Evolutionary conservation across 257 asterid genomes (phyloP).

Genomic region (Plantago major): DNA sequence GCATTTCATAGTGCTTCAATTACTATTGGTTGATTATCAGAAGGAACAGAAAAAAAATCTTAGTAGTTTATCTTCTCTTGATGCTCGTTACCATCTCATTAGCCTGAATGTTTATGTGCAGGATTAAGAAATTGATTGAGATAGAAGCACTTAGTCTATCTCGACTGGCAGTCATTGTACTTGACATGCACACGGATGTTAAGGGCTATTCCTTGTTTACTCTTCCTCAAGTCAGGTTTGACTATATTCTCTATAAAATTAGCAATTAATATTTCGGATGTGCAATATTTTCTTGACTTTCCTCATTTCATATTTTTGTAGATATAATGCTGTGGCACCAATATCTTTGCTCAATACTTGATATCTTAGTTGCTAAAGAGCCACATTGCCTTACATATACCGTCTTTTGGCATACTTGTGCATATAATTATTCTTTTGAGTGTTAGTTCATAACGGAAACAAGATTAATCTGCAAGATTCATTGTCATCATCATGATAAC

Average conservation of each 20-base stretch:
- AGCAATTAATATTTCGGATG: no score
- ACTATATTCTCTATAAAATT: neutral
- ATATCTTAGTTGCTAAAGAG: no score
- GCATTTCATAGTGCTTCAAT: conserved; percentile 9
- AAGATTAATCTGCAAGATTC: no score
- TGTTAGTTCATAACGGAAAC: neutral
- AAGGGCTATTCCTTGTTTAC: conserved; percentile 91
- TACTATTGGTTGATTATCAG: conserved; percentile 3
- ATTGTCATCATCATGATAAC: no score
- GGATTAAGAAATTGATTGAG: conserved; percentile 87
- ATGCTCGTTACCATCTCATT: conserved; percentile 1
- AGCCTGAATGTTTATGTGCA: conserved; percentile 25
- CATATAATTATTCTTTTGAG: neutral
- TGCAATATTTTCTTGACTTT: neutral
- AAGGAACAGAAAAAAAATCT: neutral
- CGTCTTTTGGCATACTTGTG: neutral
- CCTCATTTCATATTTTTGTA: neutral
- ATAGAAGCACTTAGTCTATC: conserved; percentile 78
- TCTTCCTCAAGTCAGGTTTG: conserved; percentile 94
- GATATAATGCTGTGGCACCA: neutral
- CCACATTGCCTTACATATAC: no score
- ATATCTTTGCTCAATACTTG: neutral
- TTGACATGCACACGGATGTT: conserved; percentile 82
- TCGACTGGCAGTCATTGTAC: conserved; percentile 66
- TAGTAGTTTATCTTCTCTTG: neutral